These are phyloP conservation scores for Zizania latifolia DNA, from an alignment of 176 grass and related monocot genomes.

Conservation along the genomic window DNA sequence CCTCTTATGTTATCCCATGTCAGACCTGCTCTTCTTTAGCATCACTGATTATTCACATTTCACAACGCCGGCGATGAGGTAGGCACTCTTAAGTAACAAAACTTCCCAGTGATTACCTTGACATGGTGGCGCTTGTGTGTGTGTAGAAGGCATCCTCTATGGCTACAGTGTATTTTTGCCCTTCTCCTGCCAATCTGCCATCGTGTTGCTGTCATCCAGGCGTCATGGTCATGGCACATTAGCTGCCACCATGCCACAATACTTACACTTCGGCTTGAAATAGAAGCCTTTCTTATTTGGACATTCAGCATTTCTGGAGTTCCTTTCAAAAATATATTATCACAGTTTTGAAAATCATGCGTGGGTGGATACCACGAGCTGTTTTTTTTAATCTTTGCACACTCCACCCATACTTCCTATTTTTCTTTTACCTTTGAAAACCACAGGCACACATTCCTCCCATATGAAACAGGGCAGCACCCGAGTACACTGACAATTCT, in stretches of 20 bases:
- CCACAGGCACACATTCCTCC: background rate
- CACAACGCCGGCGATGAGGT: background rate
- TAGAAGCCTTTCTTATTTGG: background rate
- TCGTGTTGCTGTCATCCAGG: background rate
- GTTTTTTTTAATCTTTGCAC: background rate
- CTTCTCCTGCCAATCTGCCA: background rate
- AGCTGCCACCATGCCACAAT: background rate
- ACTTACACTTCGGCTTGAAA: background rate
- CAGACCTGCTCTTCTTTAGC: constrained; percentile 20
- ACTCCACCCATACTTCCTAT: background rate
- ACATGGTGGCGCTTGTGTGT: background rate
- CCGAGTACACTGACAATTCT: constrained; percentile 5
- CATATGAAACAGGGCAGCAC: background rate
- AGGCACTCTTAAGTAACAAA: background rate
- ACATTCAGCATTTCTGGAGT: background rate
- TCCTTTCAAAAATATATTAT: background rate
- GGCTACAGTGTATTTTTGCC: background rate
- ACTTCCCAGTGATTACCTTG: background rate
- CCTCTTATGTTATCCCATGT: constrained; percentile 28
- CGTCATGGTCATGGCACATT: background rate
- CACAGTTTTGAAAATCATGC: background rate
- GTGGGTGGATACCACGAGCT: background rate
- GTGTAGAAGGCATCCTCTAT: background rate
- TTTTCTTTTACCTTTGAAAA: background rate
- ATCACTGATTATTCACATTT: background rate